Evolutionary conservation across 208 protist genomes (phyloP).

Genomic region (Vickermania ingenoplastis): DNA sequence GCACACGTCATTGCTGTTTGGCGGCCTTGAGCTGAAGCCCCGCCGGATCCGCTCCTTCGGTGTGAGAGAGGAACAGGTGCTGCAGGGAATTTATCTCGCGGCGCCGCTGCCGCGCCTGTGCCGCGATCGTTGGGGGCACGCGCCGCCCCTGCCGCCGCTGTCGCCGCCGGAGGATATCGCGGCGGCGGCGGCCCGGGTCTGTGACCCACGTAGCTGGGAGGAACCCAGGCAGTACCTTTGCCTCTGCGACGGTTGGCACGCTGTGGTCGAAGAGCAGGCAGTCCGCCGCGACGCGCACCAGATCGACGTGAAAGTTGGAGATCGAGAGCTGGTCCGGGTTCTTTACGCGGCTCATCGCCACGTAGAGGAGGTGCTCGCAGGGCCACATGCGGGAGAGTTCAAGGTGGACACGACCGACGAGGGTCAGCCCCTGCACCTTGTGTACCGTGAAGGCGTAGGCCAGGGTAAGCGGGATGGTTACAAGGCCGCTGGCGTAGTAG

Average conservation of each 20-base stretch:
- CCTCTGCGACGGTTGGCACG: constrained; percentile 34
- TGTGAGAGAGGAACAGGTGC: too few relatives aligned
- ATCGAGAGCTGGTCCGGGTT: constrained; percentile 79
- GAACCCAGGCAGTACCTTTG: constrained; percentile 37
- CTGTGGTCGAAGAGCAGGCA: constrained; percentile 76
- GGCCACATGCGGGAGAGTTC: constrained; percentile 86
- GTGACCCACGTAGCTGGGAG: constrained; percentile 58
- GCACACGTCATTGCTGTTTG: too few relatives aligned
- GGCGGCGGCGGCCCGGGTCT: constrained; percentile 20
- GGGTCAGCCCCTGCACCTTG: constrained; percentile 87
- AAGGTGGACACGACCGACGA: constrained; percentile 72
- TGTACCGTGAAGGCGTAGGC: constrained; percentile 90
- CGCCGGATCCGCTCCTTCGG: too few relatives aligned
- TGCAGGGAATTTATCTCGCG: too few relatives aligned
- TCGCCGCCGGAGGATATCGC: too few relatives aligned
- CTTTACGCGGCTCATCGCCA: constrained; percentile 78
- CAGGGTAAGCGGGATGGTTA: constrained; percentile 67
- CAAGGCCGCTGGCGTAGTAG: constrained; percentile 47
- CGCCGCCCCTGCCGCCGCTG: too few relatives aligned
- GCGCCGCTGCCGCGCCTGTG: too few relatives aligned
- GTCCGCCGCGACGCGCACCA: constrained; percentile 57
- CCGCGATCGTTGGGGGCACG: too few relatives aligned
- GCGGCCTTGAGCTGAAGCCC: too few relatives aligned
- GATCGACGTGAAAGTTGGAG: constrained; percentile 35
- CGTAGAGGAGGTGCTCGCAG: constrained; percentile 83